Evolutionary conservation across 768 basidiomycete species (phyloP), one percentile per base, ranked within the genome.

Genomic region (Lactifluus rugatus): DNA sequence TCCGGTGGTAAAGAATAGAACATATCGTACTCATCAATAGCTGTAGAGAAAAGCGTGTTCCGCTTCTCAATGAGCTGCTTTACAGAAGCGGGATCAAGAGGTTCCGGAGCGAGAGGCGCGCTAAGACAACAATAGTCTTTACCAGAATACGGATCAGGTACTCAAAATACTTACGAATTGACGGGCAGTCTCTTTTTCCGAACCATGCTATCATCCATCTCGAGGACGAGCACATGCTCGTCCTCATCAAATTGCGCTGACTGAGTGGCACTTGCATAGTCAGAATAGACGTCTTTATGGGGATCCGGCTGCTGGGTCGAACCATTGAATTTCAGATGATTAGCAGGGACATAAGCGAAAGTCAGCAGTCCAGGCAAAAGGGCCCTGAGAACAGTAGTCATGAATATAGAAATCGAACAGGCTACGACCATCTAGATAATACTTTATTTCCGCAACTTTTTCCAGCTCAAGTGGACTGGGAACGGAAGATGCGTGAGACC

Each of bases 381-480:
- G 9, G 89, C 82, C 70, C 89, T 91, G 56, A 5, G 21, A 55
- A 48, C 37, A 21, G 25, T 19, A 45, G 57, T 48, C 17, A 36
- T 50, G 42, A 57, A 48, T 8, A 28, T 4, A 48, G 37, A 17
- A 41, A 17, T 56, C 14, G 49, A 17, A 36, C 23, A 21, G 39
- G 41, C 21, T 11, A 46, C 36, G 25, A 44, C 23, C 25, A 34
- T 31, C 7, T 10, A n/a, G 41, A 23, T 59, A 11, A 47, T 58
- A 92, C 89, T 93, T 93, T 60, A 95, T 75, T 70, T 93, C 87
- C 5, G 91, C 86, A 19, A 95, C 82, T 63, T 81, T 80, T 41
- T 73, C 69, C n/a, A 93, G 73, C 58, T 92, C 86, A 21, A 94
- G 74, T 0, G 91, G 88, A 49, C 92, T 93, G 67, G 26, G 49